Conservation (phyloP, 1,284 basidiomycete species). For the Ganoderma sp. region DNA sequence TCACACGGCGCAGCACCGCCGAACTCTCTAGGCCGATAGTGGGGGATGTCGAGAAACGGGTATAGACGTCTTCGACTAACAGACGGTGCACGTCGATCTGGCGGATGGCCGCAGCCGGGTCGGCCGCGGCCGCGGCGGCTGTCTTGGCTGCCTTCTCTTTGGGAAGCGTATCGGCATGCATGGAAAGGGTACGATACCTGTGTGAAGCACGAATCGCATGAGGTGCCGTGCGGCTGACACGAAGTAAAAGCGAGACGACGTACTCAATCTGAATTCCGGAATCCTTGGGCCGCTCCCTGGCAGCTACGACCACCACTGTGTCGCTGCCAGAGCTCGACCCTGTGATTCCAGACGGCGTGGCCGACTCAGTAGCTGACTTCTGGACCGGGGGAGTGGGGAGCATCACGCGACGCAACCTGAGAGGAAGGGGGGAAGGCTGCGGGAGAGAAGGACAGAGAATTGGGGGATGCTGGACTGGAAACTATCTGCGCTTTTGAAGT, state of each 20-base stretch:
- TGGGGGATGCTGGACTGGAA: neutral
- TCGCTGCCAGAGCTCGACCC: slow-evolving; percentile 1
- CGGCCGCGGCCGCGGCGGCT: slow-evolving; percentile 33
- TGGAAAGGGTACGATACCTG: slow-evolving; percentile 52
- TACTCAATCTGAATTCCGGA: slow-evolving; percentile 33
- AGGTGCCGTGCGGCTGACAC: neutral
- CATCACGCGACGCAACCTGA: neutral
- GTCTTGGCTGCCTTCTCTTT: slow-evolving; percentile 32
- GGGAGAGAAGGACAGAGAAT: neutral
- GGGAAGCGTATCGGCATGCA: slow-evolving; percentile 42
- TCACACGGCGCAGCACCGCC: slow-evolving; percentile 48
- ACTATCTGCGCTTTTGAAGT: neutral
- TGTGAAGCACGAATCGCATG: slow-evolving; percentile 19
- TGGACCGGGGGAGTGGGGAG: slow-evolving; percentile 1
- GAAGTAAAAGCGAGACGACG: slow-evolving; percentile 4
- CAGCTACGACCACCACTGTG: neutral
- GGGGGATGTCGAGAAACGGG: slow-evolving; percentile 51
- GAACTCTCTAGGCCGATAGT: slow-evolving; percentile 51
- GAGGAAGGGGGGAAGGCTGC: neutral
- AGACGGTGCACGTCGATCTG: slow-evolving; percentile 56
- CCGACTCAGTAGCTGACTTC: neutral
- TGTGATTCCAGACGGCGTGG: slow-evolving; percentile 4
- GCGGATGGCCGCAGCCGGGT: slow-evolving; percentile 48
- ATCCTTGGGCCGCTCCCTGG: slow-evolving; percentile 7
- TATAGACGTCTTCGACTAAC: slow-evolving; percentile 47